phyloP scores from a whole-genome alignment of 1,284 basidiomycete genomes.

The Flammula alnicola region DNA sequence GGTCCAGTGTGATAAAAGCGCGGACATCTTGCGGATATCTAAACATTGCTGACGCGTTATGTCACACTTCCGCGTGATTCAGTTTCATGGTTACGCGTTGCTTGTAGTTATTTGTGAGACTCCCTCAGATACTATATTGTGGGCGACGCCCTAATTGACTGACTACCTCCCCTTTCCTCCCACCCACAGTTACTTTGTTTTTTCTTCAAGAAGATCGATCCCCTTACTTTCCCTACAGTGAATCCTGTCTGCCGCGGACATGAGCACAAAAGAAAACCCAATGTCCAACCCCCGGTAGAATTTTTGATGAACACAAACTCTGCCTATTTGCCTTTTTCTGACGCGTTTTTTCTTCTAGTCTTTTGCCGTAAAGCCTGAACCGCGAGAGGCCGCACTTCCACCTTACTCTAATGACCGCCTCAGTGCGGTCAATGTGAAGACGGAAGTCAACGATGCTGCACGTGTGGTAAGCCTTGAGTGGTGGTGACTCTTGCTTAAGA shows the following conservation, averaged over 20 bases:
- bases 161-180: constrained; percentile 4
- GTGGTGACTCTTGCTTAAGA: too few relatives aligned
- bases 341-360: constrained; percentile 10
- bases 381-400: constrained; percentile 36
- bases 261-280: too few relatives aligned
- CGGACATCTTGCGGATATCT: too few relatives aligned
- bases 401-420: constrained; percentile 25
- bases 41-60: constrained; percentile 15
- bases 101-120: constrained; percentile 18
- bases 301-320: too few relatives aligned
- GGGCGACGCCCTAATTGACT: too few relatives aligned
- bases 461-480: constrained; percentile 39
- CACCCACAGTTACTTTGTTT: too few relatives aligned
- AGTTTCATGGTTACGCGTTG: constrained; percentile 7
- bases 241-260: too few relatives aligned
- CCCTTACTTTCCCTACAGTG: too few relatives aligned
- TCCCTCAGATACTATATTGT: too few relatives aligned
- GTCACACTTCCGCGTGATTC: constrained; percentile 15
- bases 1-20: too few relatives aligned
- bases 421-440: constrained; percentile 30
- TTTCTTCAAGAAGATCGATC: too few relatives aligned
- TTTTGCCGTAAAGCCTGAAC: constrained; percentile 45
- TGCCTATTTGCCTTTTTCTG: neutral
- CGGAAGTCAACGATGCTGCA: constrained; percentile 35
- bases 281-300: constrained; percentile 2